Base-by-base conservation (phyloP, 1,284 basidiomycete species). In the Sporisorium graminicola region DNA sequence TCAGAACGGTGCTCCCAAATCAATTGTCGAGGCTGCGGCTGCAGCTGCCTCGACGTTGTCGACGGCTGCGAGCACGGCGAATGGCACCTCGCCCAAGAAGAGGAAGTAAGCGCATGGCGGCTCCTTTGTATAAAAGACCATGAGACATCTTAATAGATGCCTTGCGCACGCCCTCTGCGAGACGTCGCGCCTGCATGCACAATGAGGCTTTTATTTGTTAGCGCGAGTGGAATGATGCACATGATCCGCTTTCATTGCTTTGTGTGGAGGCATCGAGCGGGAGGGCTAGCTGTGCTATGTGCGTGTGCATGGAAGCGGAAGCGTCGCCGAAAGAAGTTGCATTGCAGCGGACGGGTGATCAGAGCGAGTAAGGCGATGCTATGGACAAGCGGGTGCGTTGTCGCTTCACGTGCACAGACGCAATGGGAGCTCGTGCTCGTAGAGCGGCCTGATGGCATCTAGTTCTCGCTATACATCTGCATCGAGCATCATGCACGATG, bases 11-110 rank as follows among this genome's bases (percentile, higher is more conserved):
- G 20, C 20, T 18, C 47, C 31, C 27, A 46, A 26, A 44, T 22
- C 52, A 13, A 31, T 33, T 7, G 67, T 22, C 0, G 53, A 53
- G 26, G 26, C 37, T 26, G 43, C 50, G 10, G 24, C n/a, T 29
- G 47, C 50, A 8, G 33, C 46, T 13, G 50, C 60, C 16, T 47
- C 59, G 29, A 27, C 54, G 29, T n/a, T 50, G 42, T 43, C 46
- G 18, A 18, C 57, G 33, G 52, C 43, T 9, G 33, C 53, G 5
- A 35, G 31, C 42, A 54, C 18, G 1, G 51, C 64, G 5, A 72
- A 72, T 18, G 69, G 69, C 14, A 26, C 47, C 52, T 72, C 69
- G 47, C 69, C 69, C 5, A 66, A 51, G 52, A 72, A 72, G 62
- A 62, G 64, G 33, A 72, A 72, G 59, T 72, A 50, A 22, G 16